Percentiles rank a stretch among this genome's conserved stretches.
Conservation (phyloP, 176 grass and related monocot genomes). For the Tillandsia leiboldiana region DNA sequence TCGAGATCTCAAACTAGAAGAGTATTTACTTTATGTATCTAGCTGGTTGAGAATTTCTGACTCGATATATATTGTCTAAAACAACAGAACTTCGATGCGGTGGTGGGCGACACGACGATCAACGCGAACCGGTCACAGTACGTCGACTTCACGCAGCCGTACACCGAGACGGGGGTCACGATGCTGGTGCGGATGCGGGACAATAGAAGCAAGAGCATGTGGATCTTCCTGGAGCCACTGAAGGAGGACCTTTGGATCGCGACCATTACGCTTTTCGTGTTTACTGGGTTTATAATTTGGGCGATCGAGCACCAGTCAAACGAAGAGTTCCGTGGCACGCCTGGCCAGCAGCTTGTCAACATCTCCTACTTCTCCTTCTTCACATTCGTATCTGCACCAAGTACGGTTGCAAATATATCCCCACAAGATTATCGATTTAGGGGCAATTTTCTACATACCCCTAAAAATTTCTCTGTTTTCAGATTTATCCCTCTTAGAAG, state of each 20-base stretch:
- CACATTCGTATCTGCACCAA: conserved; percentile 46
- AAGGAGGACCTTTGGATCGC: conserved; percentile 37
- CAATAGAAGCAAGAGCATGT: conserved; percentile 22
- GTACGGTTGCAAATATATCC: conserved; percentile 9
- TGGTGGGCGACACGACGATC: conserved; percentile 61
- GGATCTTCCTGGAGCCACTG: conserved; percentile 50
- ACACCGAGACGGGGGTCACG: conserved; percentile 41
- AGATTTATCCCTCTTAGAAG: too few relatives aligned
- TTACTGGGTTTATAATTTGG: conserved; percentile 50
- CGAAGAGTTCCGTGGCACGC: conserved; percentile 33
- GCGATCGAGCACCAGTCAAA: conserved; percentile 42
- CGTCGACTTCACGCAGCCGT: conserved; percentile 67
- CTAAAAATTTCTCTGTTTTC: too few relatives aligned
- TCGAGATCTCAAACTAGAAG: too few relatives aligned
- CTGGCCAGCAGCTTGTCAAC: conserved; percentile 31
- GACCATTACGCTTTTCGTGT: conserved; percentile 34
- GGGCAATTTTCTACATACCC: too few relatives aligned
- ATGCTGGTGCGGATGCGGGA: conserved; percentile 35
- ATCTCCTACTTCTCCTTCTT: conserved; percentile 57
- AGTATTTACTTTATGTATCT: too few relatives aligned
- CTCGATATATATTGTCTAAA: neutral
- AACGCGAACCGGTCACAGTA: conserved; percentile 16
- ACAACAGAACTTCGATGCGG: conserved; percentile 38
- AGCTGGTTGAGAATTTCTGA: too few relatives aligned
- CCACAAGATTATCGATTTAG: too few relatives aligned